Conservation (phyloP, 768 basidiomycete genomes). For the Lentinula sp. region DNA sequence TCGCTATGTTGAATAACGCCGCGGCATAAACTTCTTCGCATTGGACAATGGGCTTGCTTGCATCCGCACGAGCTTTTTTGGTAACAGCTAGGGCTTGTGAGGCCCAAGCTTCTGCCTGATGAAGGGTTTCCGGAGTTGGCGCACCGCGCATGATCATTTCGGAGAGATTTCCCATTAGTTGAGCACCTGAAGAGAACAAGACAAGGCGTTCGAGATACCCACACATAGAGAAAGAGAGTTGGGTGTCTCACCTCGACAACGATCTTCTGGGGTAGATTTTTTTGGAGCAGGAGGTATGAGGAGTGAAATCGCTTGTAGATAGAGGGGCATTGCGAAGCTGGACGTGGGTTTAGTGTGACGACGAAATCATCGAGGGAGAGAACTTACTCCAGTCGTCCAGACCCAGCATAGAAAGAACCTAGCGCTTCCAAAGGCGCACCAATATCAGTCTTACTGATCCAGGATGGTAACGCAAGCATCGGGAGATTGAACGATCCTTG, state of each 20-base stretch:
- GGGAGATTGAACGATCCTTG: conserved; percentile 27
- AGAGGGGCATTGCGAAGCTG: conserved; percentile 61
- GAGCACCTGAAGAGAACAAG: conserved; percentile 26
- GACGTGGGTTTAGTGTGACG: neutral
- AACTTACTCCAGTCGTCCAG: conserved; percentile 53
- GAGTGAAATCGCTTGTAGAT: conserved; percentile 58
- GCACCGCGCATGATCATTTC: conserved; percentile 33
- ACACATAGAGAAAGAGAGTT: neutral
- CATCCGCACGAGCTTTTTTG: conserved; percentile 18
- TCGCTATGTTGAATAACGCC: conserved; percentile 56
- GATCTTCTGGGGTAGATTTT: conserved; percentile 36
- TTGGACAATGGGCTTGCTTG: conserved; percentile 20
- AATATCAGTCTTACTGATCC: conserved; percentile 55
- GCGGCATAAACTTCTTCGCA: conserved; percentile 55
- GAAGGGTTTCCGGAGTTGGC: conserved; percentile 23
- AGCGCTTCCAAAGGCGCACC: conserved; percentile 66
- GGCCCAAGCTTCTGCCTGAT: conserved; percentile 59
- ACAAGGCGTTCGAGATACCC: neutral
- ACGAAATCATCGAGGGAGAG: neutral
- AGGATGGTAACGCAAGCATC: conserved; percentile 51
- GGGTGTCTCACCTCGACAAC: conserved; percentile 47
- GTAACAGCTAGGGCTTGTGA: conserved; percentile 36
- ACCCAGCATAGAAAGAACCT: conserved; percentile 51
- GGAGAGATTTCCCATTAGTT: conserved; percentile 40
- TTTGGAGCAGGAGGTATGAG: conserved; percentile 44